Base-by-base conservation (phyloP, 2,329 filamentous ascomycete species). In the Arthrobotrys musiformis region DNA sequence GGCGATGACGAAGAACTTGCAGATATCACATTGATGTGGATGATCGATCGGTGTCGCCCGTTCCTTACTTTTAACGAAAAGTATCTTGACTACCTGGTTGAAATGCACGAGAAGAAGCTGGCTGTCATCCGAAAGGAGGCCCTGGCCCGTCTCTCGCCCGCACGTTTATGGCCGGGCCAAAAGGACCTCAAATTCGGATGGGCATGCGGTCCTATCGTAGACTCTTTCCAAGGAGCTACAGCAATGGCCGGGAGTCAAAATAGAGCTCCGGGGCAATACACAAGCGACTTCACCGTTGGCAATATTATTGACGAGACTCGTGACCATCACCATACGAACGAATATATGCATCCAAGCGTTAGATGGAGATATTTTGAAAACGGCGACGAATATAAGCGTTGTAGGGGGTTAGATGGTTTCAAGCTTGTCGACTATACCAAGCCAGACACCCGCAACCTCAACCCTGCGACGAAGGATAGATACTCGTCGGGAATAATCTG, bases 21-120 rank as follows among this genome's bases (percentile, higher is more conserved):
- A 4, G 82, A 84, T 56, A 83, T 84, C 19, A 83, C 83, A 0
- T 79, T 84, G 5, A 83, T 82, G 5, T 85, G 83, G 84, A 84
- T 84, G 84, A 84, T 85, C 62, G 79, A 79, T n/a, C 81, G 80
- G 7, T 76, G 80, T 22, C 73, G 79, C 28, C 76, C 75, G 5
- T 79, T 81, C 64, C 63, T 81, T 24, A 77, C 80, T 4, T 80
- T 81, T 50, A 78, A 81, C 46, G 70, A 69, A 11, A 70, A 76
- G 11, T 81, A 79, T 28, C 72, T 81, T 13, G 54, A 66, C 13
- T 70, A 77, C 7, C 40, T 77, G 2, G 26, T 77, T 11, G 50
- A 66, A n/a, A 35, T 67, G 28, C 73, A 77, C 15, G 66, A 67
- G 4, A 62, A 66, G 44, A 77, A 77, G 22, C 48, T 77, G 15